Evolutionary conservation across 2,329 filamentous ascomycete species (phyloP), one percentile per base, ranked within the genome.

Genomic region (Cryphonectria carpinicola): DNA sequence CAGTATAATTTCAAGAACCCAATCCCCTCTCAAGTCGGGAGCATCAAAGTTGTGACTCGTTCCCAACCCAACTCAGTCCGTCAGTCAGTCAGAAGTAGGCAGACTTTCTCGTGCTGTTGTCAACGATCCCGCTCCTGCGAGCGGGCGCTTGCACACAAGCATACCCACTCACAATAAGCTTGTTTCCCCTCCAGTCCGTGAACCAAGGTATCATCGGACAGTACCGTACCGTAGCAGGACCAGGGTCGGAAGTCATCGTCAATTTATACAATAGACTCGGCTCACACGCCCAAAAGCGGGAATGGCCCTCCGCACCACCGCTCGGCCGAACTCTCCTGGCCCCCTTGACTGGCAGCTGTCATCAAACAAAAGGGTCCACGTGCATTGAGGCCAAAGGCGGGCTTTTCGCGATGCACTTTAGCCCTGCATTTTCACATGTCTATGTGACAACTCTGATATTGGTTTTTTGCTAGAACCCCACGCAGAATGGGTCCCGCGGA

Each of bases 181-280:
- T n/a, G 46, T 25, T n/a, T 19, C 22, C 14, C 37, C 25, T 22
- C 32, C 25, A 61, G 69, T 56, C 46, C 65, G 28, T 22, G 28
- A 11, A 17, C 62, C 62, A 65, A 65, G 41, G 6, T 32, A 37
- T 65, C 19, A 37, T 65, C 28, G 25, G 54, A 19, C 46, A 46
- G 19, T 49, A 43, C 28, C 25, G 28, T 13, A 28, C 2, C 25
- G 28, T 13, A 28, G 2, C 17, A 22, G 25, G 17, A 28, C 17
- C 28, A 22, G 25, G 17, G n/a, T 32, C 14, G 25, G 39, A n/a
- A 25, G 46, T 2, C 46, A 37, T 65, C 19, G 46, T n/a, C 32
- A 49, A 49, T 11, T 49, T 1, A 37, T 65, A 49, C 37, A 65
- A 65, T 65, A 65, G 64, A 65, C 22, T 46, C 64, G 64, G 64